Evolutionary conservation across 2,329 filamentous ascomycete genomes (phyloP), one percentile per base, ranked within the genome.

Genomic region (Colletotrichum somersetense): DNA sequence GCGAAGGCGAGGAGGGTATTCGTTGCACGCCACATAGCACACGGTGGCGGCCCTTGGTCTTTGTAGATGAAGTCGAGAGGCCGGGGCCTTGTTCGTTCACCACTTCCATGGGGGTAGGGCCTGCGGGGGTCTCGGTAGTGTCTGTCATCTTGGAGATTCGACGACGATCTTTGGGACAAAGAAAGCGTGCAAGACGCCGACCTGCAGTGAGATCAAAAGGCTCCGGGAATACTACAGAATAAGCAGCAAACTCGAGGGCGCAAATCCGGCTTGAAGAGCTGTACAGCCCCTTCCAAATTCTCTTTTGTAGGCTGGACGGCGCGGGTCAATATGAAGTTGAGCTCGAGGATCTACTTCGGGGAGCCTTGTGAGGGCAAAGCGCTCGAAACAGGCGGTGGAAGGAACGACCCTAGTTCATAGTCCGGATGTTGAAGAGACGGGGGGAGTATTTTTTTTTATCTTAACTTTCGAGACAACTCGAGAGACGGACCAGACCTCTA

Each of bases 1-100:
- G 83, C 20, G 92, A 93, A 1, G 93, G 91, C 8, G 92, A 94
- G 0, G 94, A 97, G 14, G 93, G 91, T 78, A 97, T 96, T 70
- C 93, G 91, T 74, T 96, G 92, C 61, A 97, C 87, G 42, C 91
- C 90, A 74, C 91, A 90, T 23, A 97, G 84, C 44, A 97, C 82
- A 71, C 91, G 89, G 76, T 91, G 89, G 58, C 92, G 89, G 65
- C 90, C 88, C 79, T 91, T 94, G 68, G 89, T 85, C 81, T 92
- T 94, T 35, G 84, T 85, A 3, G 81, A 82, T 50, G 72, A 74
- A 46, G 80, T 80, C 16, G 73, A 72, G 56, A 76, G 77, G 71
- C 74, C 73, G 18, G 72, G 71, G 52, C 75, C 72, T 42, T 78
- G 75, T 70, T 75, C 76, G 30, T 77, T 71, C 5, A 78, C 76